Evolutionary conservation across 257 asterid genomes (phyloP), one percentile per base, ranked within the genome.

Genomic region (Capsicum rhomboideum): DNA sequence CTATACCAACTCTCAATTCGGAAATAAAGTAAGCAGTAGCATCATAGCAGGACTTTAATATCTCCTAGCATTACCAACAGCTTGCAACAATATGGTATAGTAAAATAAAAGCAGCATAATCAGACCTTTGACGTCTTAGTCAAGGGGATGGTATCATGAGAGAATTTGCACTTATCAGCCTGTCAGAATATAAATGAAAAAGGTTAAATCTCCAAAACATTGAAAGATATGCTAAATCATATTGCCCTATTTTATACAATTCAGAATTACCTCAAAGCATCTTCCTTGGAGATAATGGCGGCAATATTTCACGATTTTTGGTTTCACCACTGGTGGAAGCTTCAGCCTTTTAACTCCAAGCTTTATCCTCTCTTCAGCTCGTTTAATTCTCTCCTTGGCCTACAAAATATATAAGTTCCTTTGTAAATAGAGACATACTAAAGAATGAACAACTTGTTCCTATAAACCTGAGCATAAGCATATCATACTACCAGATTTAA

Each of bases 161-260:
- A 96, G 90, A 93, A 94, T 13, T 92, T 96, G 93, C 99, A 96
- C 68, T 93, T 92, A 81, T 91, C 96, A 18, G 98, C 98, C 98
- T 94, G 92, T 85, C 81, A 85, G 84, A 88, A 85, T 46, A 67
- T 8, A 82, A 64, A 50, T 50, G 50, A 64, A 72, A 17, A 72
- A 20, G 46, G 84, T 64, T 53, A 79, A 28, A 80, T 46, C 42
- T 54, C 49, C 44, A 26, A 56, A 42, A 56, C 42, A 66, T 69
- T 20, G 74, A 79, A 78, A 10, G 56, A 69, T 20, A 10, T 78
- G 3, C 78, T 49, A 79, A 82, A 86, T 84, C 29, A 52, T 80
- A 77, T 77, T 83, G 29, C 37, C 44, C 53, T 64, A 74, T 44
- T 80, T 40, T 42, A 82, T 61, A 84, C 52, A 17, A 84, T 56